Evolutionary conservation across 2,329 filamentous ascomycete species (phyloP).

Genomic region (Fusarium keratoplasticum): DNA sequence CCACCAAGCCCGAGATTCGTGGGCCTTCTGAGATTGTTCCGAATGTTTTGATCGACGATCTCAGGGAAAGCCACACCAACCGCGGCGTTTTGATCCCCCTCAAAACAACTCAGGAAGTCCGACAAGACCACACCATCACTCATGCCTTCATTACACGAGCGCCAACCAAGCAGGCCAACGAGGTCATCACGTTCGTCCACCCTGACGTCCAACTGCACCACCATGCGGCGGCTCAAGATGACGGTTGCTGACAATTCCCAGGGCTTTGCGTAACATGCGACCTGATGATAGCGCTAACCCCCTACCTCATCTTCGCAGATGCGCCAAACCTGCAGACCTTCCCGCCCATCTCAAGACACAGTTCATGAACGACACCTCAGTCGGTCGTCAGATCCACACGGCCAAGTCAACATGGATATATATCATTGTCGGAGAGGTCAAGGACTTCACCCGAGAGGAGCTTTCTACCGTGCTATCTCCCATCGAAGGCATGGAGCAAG

Average conservation of each 20-base stretch:
- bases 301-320: conserved; percentile 79
- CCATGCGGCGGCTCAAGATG: background rate
- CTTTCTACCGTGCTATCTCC: conserved; percentile 60
- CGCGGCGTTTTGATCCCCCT: conserved; percentile 69
- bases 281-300: conserved; percentile 72
- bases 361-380: conserved; percentile 68
- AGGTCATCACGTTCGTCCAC: conserved; percentile 74
- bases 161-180: conserved; percentile 77
- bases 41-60: conserved; percentile 53
- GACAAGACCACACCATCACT: conserved; percentile 68
- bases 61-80: conserved; percentile 51
- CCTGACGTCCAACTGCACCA: background rate
- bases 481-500: conserved; percentile 63
- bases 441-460: conserved; percentile 64
- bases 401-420: conserved; percentile 71
- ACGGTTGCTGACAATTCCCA: conserved; percentile 45
- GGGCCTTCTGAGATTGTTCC: conserved; percentile 44
- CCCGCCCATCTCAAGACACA: conserved; percentile 72
- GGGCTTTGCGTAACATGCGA: conserved; percentile 66
- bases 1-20: conserved; percentile 33
- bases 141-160: conserved; percentile 78
- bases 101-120: conserved; percentile 73
- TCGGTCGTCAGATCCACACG: conserved; percentile 67
- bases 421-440: conserved; percentile 65
- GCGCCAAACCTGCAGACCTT: conserved; percentile 77